Evolutionary conservation across 2,329 filamentous ascomycete species (phyloP).

Genomic region (Colletotrichum navitas): DNA sequence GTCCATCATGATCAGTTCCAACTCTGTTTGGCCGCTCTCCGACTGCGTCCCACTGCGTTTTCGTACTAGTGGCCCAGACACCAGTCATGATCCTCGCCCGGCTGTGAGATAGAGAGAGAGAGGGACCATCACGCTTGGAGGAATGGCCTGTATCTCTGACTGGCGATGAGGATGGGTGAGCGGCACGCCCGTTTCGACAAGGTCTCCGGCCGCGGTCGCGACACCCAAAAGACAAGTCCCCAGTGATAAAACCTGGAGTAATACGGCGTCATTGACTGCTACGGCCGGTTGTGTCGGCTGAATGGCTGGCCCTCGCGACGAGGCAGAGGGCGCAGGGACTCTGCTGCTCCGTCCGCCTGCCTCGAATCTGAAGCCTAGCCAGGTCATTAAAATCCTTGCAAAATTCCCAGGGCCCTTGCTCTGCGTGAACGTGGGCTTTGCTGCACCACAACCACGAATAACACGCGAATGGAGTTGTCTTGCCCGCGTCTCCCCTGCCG

Average conservation of each 20-base stretch:
- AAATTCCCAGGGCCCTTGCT: conserved; percentile 18
- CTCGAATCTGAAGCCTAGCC: conserved; percentile 15
- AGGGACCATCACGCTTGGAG: conserved; percentile 18
- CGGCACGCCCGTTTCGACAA: conserved; percentile 38
- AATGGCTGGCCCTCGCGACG: conserved; percentile 2
- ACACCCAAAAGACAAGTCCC: conserved; percentile 8
- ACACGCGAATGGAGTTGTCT: conserved; percentile 35
- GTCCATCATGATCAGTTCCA: conserved; percentile 7
- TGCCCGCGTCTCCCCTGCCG: conserved; percentile 38
- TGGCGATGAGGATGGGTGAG: conserved; percentile 32
- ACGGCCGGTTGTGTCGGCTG: conserved; percentile 38
- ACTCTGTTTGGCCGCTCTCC: conserved; percentile 25
- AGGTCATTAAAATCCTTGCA: conserved; percentile 42
- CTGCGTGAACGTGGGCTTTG: conserved; percentile 14
- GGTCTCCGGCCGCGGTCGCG: conserved; percentile 26
- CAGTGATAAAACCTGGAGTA: conserved; percentile 26
- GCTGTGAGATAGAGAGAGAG: background rate
- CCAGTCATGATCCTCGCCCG: conserved; percentile 28
- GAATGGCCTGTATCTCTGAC: conserved; percentile 31
- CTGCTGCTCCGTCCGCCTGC: conserved; percentile 21
- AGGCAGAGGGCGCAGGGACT: conserved; percentile 7
- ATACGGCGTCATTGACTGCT: conserved; percentile 36
- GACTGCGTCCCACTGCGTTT: conserved; percentile 11
- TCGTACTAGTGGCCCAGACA: conserved; percentile 5
- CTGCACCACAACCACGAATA: conserved; percentile 3